Evolutionary conservation across 2,329 filamentous ascomycete species (phyloP), one percentile per base, ranked within the genome.

Genomic region (Botrytis sinoallii): DNA sequence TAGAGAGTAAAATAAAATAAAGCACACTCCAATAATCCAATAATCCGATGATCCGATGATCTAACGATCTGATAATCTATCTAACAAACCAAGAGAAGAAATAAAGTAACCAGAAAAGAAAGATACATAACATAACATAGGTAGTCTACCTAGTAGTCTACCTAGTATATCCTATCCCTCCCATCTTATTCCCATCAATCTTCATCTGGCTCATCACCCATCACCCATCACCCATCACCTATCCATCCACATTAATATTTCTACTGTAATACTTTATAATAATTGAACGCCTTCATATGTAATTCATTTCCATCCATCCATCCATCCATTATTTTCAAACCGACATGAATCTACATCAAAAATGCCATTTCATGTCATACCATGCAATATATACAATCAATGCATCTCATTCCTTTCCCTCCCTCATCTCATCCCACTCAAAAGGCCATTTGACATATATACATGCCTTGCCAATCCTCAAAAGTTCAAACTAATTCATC

Each of bases 401-500:
- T 38, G 7, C 64, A 38, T 25, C 32, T 38, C 22, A 14, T 32
- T 20, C n/a, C 12, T 1, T 16, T 25, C 7, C 9, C 14, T 5
- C 18, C 25, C 14, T 20, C 22, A 1, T 7, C 61, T 14, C 7
- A 22, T 8, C n/a, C 40, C 32, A 35, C 1, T 14, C 18, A 52
- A 25, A 40, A n/a, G 10, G 16, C 14, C 22, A 5, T 8, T 5
- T 46, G 25, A 40, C 42, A n/a, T 18, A 38, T 12, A 3, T 4
- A 18, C 32, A 25, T n/a, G 12, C 25, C 25, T n/a, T n/a, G 22
- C 22, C 35, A 63, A n/a, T 25, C 46, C 48, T 32, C 29, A 68
- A 12, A 70, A 12, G 66, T 46, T 46, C 5, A 70, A 71, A 74
- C 76, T 76, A 73, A 73, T 78, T 76, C 38, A 32, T 64, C 48